A percentile compares a stretch with the other conserved stretches of the same genome.
These are phyloP conservation scores for Bromus sterilis DNA, from an alignment of 176 grass and related monocot species.

Conservation along the genomic window DNA sequence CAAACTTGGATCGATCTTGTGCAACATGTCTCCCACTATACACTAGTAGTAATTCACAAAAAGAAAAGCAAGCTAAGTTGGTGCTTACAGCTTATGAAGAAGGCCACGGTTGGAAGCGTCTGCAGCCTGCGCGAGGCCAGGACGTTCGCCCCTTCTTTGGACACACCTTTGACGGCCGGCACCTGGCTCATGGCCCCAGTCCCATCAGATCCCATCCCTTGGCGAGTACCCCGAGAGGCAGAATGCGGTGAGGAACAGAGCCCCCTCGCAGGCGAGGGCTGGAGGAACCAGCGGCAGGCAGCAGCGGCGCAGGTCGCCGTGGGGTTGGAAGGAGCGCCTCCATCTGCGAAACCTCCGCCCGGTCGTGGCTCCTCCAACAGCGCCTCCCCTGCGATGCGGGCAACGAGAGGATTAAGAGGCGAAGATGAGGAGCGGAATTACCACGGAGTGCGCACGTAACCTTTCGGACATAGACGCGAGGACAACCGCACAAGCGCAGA, in stretches of 20 bases:
- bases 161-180: slow-evolving; percentile 29
- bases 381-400: too few species aligned
- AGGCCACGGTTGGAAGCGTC: slow-evolving; percentile 79
- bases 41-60: too few species aligned
- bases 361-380: too few species aligned
- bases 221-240: slow-evolving; percentile 16
- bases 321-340: too few species aligned
- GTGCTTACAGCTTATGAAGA: slow-evolving; percentile 74
- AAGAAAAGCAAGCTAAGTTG: neutral
- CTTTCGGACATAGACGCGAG: too few species aligned
- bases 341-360: too few species aligned
- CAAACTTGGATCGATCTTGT: too few species aligned
- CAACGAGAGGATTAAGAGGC: too few species aligned
- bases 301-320: slow-evolving; percentile 7
- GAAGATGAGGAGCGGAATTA: too few species aligned
- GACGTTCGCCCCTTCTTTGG: slow-evolving; percentile 5
- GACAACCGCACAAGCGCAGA: too few species aligned
- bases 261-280: slow-evolving; percentile 25
- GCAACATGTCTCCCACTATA: too few species aligned
- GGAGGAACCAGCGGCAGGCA: slow-evolving; percentile 25
- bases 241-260: slow-evolving; percentile 32
- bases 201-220: slow-evolving; percentile 45
- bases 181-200: slow-evolving; percentile 8
- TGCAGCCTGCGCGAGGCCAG: slow-evolving; percentile 34
- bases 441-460: too few species aligned